These are phyloP conservation scores for Luffa aegyptiaca DNA, from an alignment of 306 rosid genomes.

Conservation along the genomic window DNA sequence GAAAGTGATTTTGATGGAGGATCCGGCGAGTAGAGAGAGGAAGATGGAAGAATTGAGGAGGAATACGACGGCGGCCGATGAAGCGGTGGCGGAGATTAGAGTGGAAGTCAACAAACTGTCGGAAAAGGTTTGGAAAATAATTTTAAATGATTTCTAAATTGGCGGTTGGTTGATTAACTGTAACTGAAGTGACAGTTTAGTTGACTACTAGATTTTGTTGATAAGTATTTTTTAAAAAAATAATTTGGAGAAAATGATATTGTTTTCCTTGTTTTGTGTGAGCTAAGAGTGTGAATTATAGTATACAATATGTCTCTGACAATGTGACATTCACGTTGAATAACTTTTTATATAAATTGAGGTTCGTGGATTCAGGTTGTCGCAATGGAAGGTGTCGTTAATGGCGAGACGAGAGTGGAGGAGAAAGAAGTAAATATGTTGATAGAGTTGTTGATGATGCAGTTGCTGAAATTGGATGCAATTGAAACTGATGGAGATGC, in stretches of 20 bases:
- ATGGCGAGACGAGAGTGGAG: conserved; percentile 23
- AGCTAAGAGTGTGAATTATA: too few relatives aligned
- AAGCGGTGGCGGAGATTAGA: conserved; percentile 33
- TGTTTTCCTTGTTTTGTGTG: too few relatives aligned
- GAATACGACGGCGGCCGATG: conserved; percentile 22
- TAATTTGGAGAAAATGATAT: too few relatives aligned
- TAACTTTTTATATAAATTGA: too few relatives aligned
- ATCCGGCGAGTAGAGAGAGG: conserved; percentile 64
- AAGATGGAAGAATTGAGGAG: conserved; percentile 43
- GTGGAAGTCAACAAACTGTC: conserved; percentile 47
- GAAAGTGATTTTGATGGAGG: conserved; percentile 51
- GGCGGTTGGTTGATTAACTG: too few relatives aligned
- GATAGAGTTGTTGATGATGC: conserved; percentile 56
- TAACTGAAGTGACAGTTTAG: too few relatives aligned
- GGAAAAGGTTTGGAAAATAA: conserved; percentile 34
- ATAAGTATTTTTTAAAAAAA: too few relatives aligned
- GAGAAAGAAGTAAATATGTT: conserved; percentile 36
- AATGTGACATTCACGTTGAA: too few relatives aligned
- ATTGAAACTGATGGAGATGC: conserved; percentile 54
- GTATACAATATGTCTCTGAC: too few relatives aligned
- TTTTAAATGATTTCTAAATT: too few relatives aligned
- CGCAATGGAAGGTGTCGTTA: conserved; percentile 31
- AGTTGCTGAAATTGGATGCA: conserved; percentile 56
- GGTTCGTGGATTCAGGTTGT: conserved; percentile 19
- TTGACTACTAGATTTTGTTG: too few relatives aligned